phyloP scores from a whole-genome alignment of 2,329 filamentous ascomycete species.

The Akanthomyces lecanii region DNA sequence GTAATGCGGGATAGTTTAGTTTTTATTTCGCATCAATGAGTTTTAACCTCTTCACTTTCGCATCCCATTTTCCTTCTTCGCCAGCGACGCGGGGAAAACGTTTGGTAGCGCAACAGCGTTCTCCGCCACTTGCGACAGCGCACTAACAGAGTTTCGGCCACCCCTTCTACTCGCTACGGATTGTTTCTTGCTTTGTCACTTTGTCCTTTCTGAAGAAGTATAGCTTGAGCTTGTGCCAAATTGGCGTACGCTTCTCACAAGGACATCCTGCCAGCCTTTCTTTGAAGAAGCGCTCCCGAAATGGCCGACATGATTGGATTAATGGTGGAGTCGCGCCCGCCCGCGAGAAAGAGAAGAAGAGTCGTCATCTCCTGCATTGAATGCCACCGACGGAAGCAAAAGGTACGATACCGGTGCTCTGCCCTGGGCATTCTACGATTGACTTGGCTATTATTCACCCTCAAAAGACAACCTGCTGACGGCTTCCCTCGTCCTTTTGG shows the following conservation, averaged over 20 bases:
- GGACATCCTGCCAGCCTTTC: background rate
- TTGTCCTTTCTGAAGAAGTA: background rate
- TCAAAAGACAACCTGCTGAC: background rate
- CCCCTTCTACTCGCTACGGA: background rate
- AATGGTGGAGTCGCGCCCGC: slow-evolving; percentile 24
- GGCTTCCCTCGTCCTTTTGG: background rate
- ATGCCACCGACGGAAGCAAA: slow-evolving; percentile 61
- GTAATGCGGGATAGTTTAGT: background rate
- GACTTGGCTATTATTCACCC: background rate
- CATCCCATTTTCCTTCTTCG: background rate
- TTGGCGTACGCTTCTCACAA: no score
- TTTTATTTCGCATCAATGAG: background rate
- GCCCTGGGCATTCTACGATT: background rate
- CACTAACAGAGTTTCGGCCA: background rate
- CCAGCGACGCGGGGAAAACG: background rate
- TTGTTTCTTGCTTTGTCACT: background rate
- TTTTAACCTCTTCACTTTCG: background rate
- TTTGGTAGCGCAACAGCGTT: background rate
- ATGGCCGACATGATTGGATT: slow-evolving; percentile 21
- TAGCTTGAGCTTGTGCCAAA: background rate
- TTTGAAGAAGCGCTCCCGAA: no score
- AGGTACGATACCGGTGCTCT: slow-evolving; percentile 33
- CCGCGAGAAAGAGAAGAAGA: slow-evolving; percentile 53
- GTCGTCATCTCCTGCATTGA: slow-evolving; percentile 61
- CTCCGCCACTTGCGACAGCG: background rate